These are phyloP conservation scores for Pseudocercospora pini-densiflorae DNA, from an alignment of 2,329 filamentous ascomycete genomes.

Conservation along the genomic window DNA sequence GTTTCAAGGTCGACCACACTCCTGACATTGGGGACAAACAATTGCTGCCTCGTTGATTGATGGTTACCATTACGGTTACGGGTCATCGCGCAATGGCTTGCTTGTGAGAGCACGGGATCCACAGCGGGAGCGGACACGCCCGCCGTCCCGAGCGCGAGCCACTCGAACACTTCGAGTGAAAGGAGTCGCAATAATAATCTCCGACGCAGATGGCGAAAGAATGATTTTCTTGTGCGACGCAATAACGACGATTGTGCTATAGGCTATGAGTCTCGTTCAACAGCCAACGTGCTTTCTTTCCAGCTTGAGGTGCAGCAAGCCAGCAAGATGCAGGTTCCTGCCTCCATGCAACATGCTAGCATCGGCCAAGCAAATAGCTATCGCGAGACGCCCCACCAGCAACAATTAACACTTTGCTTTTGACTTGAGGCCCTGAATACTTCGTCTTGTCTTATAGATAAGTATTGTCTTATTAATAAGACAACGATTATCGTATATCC, in stretches of 20 bases:
- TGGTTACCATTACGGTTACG: background rate
- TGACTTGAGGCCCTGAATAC: too few relatives aligned
- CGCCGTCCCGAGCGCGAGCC: background rate
- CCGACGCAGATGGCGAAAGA: slow-evolving; percentile 23
- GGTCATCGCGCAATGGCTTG: slow-evolving; percentile 3
- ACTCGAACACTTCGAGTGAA: background rate
- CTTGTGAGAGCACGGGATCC: background rate
- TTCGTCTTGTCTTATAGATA: too few relatives aligned
- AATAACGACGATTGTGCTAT: background rate
- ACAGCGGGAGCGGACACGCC: background rate
- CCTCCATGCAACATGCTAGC: background rate
- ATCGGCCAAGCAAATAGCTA: background rate
- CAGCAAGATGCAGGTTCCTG: too few relatives aligned
- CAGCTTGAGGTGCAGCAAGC: too few relatives aligned
- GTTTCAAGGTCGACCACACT: background rate
- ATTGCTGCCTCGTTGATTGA: background rate
- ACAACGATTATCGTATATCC: too few relatives aligned
- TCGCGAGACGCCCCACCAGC: background rate
- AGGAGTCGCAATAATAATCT: slow-evolving; percentile 15
- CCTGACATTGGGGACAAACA: background rate
- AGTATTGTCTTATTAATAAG: too few relatives aligned
- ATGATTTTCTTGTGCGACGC: background rate
- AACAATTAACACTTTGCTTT: background rate
- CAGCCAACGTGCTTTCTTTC: background rate
- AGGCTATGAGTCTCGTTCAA: background rate